Evolutionary conservation across 2,329 filamentous ascomycete genomes (phyloP), one percentile per base, ranked within the genome.

Genomic region (Xylaria polymorpha): DNA sequence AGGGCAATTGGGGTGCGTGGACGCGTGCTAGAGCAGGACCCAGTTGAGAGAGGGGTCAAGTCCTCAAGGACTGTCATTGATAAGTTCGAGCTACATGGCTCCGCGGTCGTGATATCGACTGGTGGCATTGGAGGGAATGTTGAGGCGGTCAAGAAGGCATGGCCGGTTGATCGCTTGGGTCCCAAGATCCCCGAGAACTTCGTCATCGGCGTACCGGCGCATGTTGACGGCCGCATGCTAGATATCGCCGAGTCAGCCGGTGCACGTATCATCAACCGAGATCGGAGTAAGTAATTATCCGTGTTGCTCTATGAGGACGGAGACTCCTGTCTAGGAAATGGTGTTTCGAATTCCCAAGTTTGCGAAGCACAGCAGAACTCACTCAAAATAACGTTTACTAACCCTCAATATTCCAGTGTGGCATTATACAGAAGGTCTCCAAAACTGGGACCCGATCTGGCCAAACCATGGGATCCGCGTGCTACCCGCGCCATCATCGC

Each of bases 171-270:
- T 51, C 82, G 87, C 0, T 80, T 90, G 1, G 88, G 88, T 0
- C 85, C 86, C 48, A 84, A 83, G 44, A 81, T 88, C 0, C 88
- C 88, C 0, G 77, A 85, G 69, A 81, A 81, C 69, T 88, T 90
- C 70, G 87, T 90, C 50, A 76, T 88, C 15, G 88, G 88, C 8
- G 88, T 90, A 2, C 88, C 88, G 0, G 86, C 86, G 0, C 87
- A 90, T 71, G 88, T 90, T n/a, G 88, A 90, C 71, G 88, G 88
- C 1, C 84, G 87, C 61, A 89, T 90, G 87, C 84, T 90, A 53
- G 84, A 80, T 43, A 89, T 90, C 60, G 78, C 86, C 1, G 83
- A 88, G 75, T 62, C 74, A 0, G 83, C 81, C 1, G 88, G 88
- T 9, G 88, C 85, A 1, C 80, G 83, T 66, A 74, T 89, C 68